Evolutionary conservation across 228 moss, liverwort and hornwort genomes (phyloP).

Genomic region (Sphagnum fallax): DNA sequence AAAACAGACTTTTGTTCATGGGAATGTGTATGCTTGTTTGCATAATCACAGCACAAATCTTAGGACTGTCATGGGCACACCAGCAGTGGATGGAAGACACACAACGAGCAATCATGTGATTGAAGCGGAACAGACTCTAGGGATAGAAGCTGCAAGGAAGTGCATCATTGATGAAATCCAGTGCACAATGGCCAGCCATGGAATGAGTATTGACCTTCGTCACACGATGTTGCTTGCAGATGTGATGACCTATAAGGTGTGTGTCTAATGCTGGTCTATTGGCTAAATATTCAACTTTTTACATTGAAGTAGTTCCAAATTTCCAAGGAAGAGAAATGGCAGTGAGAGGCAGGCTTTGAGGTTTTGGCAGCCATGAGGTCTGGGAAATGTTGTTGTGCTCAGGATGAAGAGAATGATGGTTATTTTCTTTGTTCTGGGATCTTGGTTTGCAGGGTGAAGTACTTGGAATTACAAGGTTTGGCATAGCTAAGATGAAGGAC

Average conservation of each 20-base stretch:
- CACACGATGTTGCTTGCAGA: constrained; percentile 99
- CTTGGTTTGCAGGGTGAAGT: constrained; percentile 71
- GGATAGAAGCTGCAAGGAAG: constrained; percentile 93
- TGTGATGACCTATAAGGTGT: constrained; percentile 99
- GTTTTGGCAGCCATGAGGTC: no score
- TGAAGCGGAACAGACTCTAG: constrained; percentile 95
- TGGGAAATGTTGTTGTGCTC: no score
- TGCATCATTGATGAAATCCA: constrained; percentile 95
- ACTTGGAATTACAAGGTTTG: constrained; percentile 94
- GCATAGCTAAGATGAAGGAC: constrained; percentile 99
- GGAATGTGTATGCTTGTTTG: no score
- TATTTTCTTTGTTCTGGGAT: no score
- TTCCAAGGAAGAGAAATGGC: no score
- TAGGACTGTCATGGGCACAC: constrained; percentile 85
- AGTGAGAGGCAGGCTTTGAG: no score
- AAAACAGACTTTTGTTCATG: no score
- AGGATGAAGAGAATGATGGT: no score
- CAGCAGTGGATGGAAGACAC: constrained; percentile 74
- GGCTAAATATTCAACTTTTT: no score
- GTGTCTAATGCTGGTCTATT: neutral
- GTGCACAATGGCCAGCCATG: constrained; percentile 94
- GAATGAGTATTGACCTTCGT: constrained; percentile 91
- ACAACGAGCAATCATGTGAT: constrained; percentile 97
- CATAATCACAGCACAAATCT: constrained; percentile 69
- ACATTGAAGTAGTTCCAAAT: no score